A percentile compares a stretch with the other conserved stretches of the same genome.
Conservation (phyloP, 768 basidiomycete species). For the Boletus subcaerulescens region DNA sequence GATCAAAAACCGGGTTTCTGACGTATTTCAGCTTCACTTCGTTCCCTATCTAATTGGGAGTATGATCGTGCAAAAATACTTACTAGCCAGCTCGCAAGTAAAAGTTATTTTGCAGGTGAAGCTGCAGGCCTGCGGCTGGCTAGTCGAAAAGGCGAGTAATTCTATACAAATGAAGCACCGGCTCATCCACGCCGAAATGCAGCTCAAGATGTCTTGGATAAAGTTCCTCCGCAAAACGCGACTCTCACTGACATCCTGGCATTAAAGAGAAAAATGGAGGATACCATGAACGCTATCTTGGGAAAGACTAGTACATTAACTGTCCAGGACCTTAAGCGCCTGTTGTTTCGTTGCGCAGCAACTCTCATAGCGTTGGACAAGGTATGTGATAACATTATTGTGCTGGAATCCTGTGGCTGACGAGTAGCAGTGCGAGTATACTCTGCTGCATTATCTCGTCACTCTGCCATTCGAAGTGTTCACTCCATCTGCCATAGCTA, state of each 20-base stretch:
- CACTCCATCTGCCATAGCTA: slow-evolving; percentile 79
- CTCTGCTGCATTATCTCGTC: slow-evolving; percentile 84
- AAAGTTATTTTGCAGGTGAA: slow-evolving; percentile 89
- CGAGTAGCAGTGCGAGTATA: slow-evolving; percentile 69
- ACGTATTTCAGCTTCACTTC: slow-evolving; percentile 47
- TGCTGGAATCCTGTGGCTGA: slow-evolving; percentile 3
- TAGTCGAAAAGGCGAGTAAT: slow-evolving; percentile 53
- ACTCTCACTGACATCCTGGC: slow-evolving; percentile 60
- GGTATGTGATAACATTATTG: slow-evolving; percentile 35
- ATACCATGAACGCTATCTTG: slow-evolving; percentile 64
- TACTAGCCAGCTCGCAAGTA: slow-evolving; percentile 83
- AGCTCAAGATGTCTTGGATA: slow-evolving; percentile 62
- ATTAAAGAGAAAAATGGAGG: slow-evolving; percentile 65
- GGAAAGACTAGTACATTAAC: slow-evolving; percentile 71
- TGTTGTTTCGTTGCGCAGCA: slow-evolving; percentile 85
- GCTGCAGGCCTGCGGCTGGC: slow-evolving; percentile 76
- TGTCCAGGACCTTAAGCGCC: slow-evolving; percentile 77
- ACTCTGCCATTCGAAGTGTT: slow-evolving; percentile 85
- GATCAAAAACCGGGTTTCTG: neutral
- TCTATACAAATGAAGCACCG: neutral
- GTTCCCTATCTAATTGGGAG: slow-evolving; percentile 57
- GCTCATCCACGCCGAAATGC: slow-evolving; percentile 1
- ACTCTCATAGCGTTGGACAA: slow-evolving; percentile 67
- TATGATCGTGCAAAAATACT: slow-evolving; percentile 81
- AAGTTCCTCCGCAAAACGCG: slow-evolving; percentile 56